These are phyloP conservation scores for Pseudocercospora fuligena DNA, from an alignment of 2,329 filamentous ascomycete species.

Conservation along the genomic window DNA sequence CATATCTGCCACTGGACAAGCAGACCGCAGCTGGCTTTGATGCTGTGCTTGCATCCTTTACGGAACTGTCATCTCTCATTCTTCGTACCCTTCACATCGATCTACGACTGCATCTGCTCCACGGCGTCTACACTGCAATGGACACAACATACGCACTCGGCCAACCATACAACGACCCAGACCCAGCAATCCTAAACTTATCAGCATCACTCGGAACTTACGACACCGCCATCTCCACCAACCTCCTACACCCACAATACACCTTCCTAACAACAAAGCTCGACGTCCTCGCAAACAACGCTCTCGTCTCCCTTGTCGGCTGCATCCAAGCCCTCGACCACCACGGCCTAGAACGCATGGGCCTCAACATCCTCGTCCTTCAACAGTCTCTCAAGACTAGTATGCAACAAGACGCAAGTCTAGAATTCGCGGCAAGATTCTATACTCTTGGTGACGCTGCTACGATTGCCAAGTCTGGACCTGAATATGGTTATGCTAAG, in stretches of 20 bases:
- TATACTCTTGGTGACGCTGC: slow-evolving; percentile 66
- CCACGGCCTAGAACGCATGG: slow-evolving; percentile 83
- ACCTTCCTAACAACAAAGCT: slow-evolving; percentile 77
- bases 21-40: slow-evolving; percentile 90
- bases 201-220: slow-evolving; percentile 85
- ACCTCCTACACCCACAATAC: slow-evolving; percentile 71
- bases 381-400: slow-evolving; percentile 95
- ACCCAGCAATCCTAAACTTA: slow-evolving; percentile 78
- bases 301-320: slow-evolving; percentile 71
- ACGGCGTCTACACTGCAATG: slow-evolving; percentile 69
- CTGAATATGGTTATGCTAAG: slow-evolving; percentile 40
- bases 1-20: slow-evolving; percentile 85
- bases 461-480: slow-evolving; percentile 44
- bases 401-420: slow-evolving; percentile 70
- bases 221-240: slow-evolving; percentile 77
- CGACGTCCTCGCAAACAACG: slow-evolving; percentile 75
- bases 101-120: slow-evolving; percentile 81
- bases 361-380: slow-evolving; percentile 90
- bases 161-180: slow-evolving; percentile 76
- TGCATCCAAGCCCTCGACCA: slow-evolving; percentile 82
- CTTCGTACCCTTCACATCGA: slow-evolving; percentile 88
- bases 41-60: slow-evolving; percentile 79
- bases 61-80: slow-evolving; percentile 76
- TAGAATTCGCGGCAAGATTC: slow-evolving; percentile 68
- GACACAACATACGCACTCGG: slow-evolving; percentile 59